Evolutionary conservation across 2,329 filamentous ascomycete genomes (phyloP), one percentile per base, ranked within the genome.

Genomic region (Calonectria pteridis): DNA sequence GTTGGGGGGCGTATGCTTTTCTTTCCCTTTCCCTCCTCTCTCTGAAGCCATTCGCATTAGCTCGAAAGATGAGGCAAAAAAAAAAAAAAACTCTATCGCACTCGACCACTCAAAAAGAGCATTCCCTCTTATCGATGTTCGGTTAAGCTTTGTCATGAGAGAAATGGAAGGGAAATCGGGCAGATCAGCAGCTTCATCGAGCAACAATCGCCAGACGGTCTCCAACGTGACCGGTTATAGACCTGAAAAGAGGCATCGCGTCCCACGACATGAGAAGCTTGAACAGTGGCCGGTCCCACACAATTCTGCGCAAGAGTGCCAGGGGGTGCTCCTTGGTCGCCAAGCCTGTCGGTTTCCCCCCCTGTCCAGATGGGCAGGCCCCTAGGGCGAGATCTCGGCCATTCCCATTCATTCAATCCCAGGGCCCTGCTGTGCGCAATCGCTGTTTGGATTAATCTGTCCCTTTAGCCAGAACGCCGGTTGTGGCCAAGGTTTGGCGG

Each of bases 341-440:
- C 77, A 79, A 79, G 77, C 65, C 73, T 70, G 53, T 76, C 53
- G 58, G 69, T 70, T 35, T 71, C 50, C 49, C 50, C 77, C 77
- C 76, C 51, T 79, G 72, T 31, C 71, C 62, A 75, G 35, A 72
- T 46, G 59, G 64, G 71, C 29, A 72, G 20, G 62, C 65, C 69
- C 64, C 67, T 73, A n/a, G 59, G 69, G 65, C 74, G 77, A 79
- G 76, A 79, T 79, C 75, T 79, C 72, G 70, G 67, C 67, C 72
- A 71, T 68, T 69, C 69, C 67, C 69, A 76, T 75, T 67, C 67
- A 76, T 75, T 72, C 69, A 37, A 72, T 68, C 65, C 64, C 77
- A 79, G 75, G 69, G 76, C 74, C 69, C 20, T 68, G 63, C 70
- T 51, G 37, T 71, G 55, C 33, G 33, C 55, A 59, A 59, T 59